A percentile compares a stretch with the other conserved stretches of the same genome.
Evolutionary conservation across 139 green algal species (phyloP).

Genomic region (Picochlorum sp.): DNA sequence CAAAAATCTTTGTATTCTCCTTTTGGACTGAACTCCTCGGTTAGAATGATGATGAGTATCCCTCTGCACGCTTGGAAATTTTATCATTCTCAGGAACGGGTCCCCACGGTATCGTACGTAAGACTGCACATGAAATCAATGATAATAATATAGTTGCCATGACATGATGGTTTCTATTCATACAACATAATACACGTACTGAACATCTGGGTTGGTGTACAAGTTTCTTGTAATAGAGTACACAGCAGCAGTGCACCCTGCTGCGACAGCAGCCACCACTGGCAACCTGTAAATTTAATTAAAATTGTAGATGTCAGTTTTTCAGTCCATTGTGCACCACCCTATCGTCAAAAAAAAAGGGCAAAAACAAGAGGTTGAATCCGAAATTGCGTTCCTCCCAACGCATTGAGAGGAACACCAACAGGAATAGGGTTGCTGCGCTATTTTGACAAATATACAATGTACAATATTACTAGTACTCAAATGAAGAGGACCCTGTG

Average conservation of each 20-base stretch:
- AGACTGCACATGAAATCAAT: slow-evolving; percentile 6
- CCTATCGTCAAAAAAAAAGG: no score
- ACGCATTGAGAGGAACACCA: no score
- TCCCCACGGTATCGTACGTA: slow-evolving; percentile 7
- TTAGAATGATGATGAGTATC: slow-evolving; percentile 19
- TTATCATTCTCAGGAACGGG: slow-evolving; percentile 8
- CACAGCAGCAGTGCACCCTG: not conserved
- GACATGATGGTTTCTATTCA: no score
- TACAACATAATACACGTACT: slow-evolving; percentile 1
- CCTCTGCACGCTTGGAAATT: slow-evolving; percentile 3
- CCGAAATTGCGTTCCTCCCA: no score
- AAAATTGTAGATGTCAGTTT: not conserved
- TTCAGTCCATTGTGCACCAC: not conserved
- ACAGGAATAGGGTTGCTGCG: no score
- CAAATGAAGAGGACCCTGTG: no score
- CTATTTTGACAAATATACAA: no score
- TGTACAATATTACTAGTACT: no score
- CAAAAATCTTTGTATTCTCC: slow-evolving; percentile 7
- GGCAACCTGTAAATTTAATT: slow-evolving; percentile 6
- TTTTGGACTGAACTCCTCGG: slow-evolving; percentile 1
- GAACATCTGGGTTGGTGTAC: slow-evolving; percentile 14
- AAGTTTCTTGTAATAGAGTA: slow-evolving; percentile 14
- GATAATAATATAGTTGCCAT: not conserved
- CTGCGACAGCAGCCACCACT: slow-evolving; percentile 8
- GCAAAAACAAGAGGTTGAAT: no score